Conservation (phyloP, 768 basidiomycete species). For the Suillus hirtellus region DNA sequence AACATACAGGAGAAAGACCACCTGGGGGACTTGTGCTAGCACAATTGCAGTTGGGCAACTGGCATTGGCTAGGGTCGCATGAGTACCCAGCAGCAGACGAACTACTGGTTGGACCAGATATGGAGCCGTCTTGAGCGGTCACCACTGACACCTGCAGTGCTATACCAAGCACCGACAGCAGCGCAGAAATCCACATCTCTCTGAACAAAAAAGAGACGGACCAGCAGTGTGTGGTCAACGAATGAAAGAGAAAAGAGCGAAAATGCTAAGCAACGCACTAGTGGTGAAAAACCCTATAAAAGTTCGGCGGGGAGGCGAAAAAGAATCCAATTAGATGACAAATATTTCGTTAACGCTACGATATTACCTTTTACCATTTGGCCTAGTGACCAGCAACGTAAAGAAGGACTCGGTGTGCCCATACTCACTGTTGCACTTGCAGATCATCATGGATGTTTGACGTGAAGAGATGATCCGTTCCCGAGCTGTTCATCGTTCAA, state of each 20-base stretch:
- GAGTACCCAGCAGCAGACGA: constrained; percentile 63
- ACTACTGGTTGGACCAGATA: constrained; percentile 55
- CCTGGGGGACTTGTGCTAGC: constrained; percentile 75
- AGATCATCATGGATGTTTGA: not conserved
- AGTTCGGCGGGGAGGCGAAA: constrained; percentile 3
- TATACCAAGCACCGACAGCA: constrained; percentile 9
- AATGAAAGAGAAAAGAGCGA: not conserved
- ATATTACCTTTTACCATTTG: not conserved
- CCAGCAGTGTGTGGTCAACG: not conserved
- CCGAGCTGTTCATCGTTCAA: not conserved
- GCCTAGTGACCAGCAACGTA: no score
- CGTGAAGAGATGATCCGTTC: not conserved
- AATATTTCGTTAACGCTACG: not conserved
- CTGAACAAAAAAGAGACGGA: not conserved
- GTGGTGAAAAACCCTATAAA: not conserved
- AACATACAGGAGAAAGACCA: constrained; percentile 60
- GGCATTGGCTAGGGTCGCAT: constrained; percentile 64
- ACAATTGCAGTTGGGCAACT: constrained; percentile 71
- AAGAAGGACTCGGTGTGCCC: not conserved
- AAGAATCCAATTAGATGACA: not conserved
- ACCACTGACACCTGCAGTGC: constrained; percentile 16
- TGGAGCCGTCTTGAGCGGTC: constrained; percentile 46
- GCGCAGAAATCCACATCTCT: constrained; percentile 12
- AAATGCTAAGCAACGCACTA: not conserved
- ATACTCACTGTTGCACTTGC: no score